phyloP scores from a whole-genome alignment of 169 alveolate species.

The Cryptosporidium ryanae region DNA sequence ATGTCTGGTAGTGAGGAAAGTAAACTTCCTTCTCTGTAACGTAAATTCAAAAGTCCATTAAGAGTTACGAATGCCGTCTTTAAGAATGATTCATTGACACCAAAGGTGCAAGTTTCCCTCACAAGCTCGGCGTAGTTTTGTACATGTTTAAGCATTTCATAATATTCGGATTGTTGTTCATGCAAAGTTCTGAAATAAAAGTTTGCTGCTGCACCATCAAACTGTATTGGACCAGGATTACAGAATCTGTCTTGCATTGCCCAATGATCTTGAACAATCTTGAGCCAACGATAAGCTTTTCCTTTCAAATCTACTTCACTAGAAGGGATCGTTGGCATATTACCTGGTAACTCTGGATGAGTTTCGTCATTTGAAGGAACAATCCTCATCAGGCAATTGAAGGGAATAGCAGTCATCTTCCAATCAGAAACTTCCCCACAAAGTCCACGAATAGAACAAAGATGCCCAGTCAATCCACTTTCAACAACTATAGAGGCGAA shows the following conservation, averaged over 20 bases:
- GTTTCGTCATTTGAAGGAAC: conserved; percentile 83
- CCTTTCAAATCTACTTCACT: conserved; percentile 91
- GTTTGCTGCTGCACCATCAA: conserved; percentile 87
- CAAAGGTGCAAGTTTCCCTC: conserved; percentile 89
- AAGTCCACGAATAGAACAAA: conserved; percentile 92
- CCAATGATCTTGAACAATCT: conserved; percentile 90
- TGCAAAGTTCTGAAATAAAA: conserved; percentile 87
- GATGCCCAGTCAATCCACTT: conserved; percentile 93
- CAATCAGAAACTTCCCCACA: conserved; percentile 91
- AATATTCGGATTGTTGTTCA: conserved; percentile 90
- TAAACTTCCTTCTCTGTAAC: conserved; percentile 50
- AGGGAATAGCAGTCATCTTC: conserved; percentile 95
- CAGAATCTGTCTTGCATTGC: conserved; percentile 91
- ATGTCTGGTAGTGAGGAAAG: conserved; percentile 69
- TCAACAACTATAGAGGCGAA: conserved; percentile 93
- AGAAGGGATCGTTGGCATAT: conserved; percentile 91
- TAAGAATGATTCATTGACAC: conserved; percentile 87
- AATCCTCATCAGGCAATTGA: conserved; percentile 86
- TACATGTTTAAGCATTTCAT: conserved; percentile 89
- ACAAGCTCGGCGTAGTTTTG: conserved; percentile 86
- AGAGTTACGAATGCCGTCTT: conserved; percentile 87
- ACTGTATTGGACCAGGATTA: conserved; percentile 98
- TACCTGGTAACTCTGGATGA: conserved; percentile 78
- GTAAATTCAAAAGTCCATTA: conserved; percentile 79
- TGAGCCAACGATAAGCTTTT: conserved; percentile 86